Base-by-base conservation (phyloP, 1,284 basidiomycete species). In the Neolentinus lepideus region DNA sequence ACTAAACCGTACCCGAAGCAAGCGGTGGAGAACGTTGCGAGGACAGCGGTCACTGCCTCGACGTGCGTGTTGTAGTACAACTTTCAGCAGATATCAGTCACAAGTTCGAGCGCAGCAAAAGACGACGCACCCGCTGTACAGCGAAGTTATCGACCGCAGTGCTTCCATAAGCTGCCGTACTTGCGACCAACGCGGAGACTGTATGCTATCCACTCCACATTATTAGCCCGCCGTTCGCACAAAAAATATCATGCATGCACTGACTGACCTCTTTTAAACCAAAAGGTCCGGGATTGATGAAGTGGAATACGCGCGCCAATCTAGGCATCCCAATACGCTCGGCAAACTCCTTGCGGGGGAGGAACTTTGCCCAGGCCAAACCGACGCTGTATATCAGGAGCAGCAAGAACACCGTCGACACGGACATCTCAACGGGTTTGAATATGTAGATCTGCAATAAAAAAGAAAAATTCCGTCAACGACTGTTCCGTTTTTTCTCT, bases 1-100 rank as follows among this genome's bases (percentile, higher is more conserved):
- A 83, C 76, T 1, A 87, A 67, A 8, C 83, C 83, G 61, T 84
- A 85, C 69, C 85, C 85, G 62, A 86, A 84, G 59, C 80, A 78
- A 1, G 80, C 79, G 1, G 84, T 84, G 0, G 83, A 85, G 65
- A 87, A 81, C 0, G 81, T 84, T 0, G 80, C 78, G 6, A 88
- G 74, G 21, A 87, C 70, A 2, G 83, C 84, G 0, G 82, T 85
- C 0, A 76, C 71, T 0, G 79, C 78, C 51, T 73, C 69, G 3
- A 83, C 78, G 36, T 80, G 69, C 4, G 79, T 79, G 57, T 79
- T 70, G 64, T 84, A 86, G 64, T 80, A 86, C 2, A 84, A 71
- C 81, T 83, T 54, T 1, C 50, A 27, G 0, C 38, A n/a, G 35
- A 38, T n/a, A 35, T 35, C 9, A 14, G 3, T 8, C 21, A 29